A percentile compares a stretch with the other conserved stretches of the same genome.
Evolutionary conservation across 129 eudicot genomes (phyloP).

Genomic region (Saposhnikovia divaricata): DNA sequence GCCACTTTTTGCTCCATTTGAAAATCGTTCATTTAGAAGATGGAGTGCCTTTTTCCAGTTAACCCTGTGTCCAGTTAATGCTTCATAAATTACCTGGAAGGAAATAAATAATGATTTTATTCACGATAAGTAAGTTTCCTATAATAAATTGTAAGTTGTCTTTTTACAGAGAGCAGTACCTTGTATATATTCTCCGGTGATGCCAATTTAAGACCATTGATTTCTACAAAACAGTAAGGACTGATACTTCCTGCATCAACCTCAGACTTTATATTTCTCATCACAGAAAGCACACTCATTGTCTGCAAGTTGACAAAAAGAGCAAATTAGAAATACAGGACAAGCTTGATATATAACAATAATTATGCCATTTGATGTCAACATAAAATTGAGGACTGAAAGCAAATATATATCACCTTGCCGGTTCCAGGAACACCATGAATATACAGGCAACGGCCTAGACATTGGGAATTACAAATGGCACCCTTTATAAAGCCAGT

Average conservation of each 20-base stretch:
- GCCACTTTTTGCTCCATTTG: constrained; percentile 48
- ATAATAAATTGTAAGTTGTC: neutral
- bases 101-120: constrained; percentile 2
- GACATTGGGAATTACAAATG: constrained; percentile 90
- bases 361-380: constrained; percentile 1
- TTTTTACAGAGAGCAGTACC: constrained; percentile 28
- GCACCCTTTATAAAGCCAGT: constrained; percentile 81
- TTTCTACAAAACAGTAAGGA: constrained; percentile 90
- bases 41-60: constrained; percentile 92
- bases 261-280: constrained; percentile 75
- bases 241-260: constrained; percentile 72
- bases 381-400: neutral
- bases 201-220: constrained; percentile 85
- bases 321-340: neutral
- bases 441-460: constrained; percentile 93
- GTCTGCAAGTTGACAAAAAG: constrained; percentile 54
- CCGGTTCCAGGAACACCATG: constrained; percentile 99
- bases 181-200: constrained; percentile 85
- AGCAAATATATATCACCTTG: constrained; percentile 42
- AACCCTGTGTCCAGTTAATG: constrained; percentile 81
- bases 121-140: neutral
- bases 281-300: constrained; percentile 91
- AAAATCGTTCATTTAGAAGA: constrained; percentile 75
- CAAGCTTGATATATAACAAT: constrained; percentile 1
- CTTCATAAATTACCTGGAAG: constrained; percentile 92